Conservation (phyloP, 345 rosid genomes). For the Aurinia saxatilis region DNA sequence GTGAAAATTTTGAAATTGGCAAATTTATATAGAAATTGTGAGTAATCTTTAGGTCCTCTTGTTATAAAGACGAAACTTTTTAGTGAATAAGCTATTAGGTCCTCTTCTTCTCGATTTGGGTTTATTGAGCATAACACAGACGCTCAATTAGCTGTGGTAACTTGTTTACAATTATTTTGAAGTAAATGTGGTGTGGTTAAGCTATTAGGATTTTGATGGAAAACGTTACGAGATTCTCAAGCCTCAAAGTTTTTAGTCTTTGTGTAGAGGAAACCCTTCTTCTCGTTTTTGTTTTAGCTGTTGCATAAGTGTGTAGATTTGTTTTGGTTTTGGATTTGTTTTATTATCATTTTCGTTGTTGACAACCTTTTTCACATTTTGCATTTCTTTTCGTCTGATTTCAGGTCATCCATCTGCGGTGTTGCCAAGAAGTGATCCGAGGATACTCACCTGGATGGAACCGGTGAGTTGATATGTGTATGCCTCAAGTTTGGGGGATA, state of each 20-base stretch:
- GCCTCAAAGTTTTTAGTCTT: not conserved
- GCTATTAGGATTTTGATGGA: not conserved
- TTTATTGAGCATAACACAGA: not conserved
- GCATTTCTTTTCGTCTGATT: not conserved
- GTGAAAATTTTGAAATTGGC: too few species aligned
- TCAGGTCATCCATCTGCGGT: slow-evolving; percentile 11
- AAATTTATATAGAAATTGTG: not conserved
- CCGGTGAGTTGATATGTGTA: slow-evolving; percentile 19
- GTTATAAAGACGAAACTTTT: not conserved
- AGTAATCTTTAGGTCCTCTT: too few species aligned
- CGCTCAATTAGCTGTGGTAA: not conserved
- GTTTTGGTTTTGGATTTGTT: slow-evolving; percentile 12
- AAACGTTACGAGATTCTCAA: not conserved
- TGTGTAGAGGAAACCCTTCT: not conserved
- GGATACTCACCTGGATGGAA: slow-evolving; percentile 19
- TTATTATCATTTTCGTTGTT: not conserved
- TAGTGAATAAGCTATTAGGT: too few species aligned
- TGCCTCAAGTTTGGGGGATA: slow-evolving; percentile 11
- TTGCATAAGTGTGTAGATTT: not conserved
- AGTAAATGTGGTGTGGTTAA: not conserved
- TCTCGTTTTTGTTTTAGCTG: not conserved
- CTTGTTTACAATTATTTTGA: not conserved
- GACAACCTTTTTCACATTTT: not conserved
- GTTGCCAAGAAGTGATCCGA: slow-evolving; percentile 8
- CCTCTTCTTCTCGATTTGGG: too few species aligned